phyloP scores from a whole-genome alignment of 345 rosid genomes.

The Melastoma malabathricum region DNA sequence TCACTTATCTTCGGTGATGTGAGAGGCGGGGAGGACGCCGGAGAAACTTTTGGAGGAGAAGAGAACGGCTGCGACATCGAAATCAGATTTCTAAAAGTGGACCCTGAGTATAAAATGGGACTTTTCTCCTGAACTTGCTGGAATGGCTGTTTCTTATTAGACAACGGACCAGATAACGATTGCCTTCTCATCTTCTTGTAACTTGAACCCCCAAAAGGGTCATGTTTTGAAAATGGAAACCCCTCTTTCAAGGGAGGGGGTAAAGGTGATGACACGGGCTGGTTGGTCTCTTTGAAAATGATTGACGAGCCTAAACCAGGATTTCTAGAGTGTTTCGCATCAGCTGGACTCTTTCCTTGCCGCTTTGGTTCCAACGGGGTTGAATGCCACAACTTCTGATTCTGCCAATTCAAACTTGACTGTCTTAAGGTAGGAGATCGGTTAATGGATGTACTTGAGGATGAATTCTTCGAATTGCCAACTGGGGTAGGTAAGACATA shows the following conservation, averaged over 20 bases:
- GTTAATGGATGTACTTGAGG: slow-evolving; percentile 18
- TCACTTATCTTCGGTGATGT: slow-evolving; percentile 79
- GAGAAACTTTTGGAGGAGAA: slow-evolving; percentile 49
- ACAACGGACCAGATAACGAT: slow-evolving; percentile 69
- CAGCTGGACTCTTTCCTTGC: slow-evolving; percentile 16
- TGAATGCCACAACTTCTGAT: slow-evolving; percentile 47
- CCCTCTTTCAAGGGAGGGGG: slow-evolving; percentile 58
- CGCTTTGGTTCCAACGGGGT: slow-evolving; percentile 54
- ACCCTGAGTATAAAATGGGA: slow-evolving; percentile 53
- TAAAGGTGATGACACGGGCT: slow-evolving; percentile 21
- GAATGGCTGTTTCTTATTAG: slow-evolving; percentile 36
- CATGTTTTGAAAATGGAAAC: slow-evolving; percentile 30
- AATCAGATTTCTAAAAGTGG: slow-evolving; percentile 41
- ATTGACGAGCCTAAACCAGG: slow-evolving; percentile 17
- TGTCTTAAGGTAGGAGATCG: slow-evolving; percentile 23
- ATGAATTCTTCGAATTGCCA: slow-evolving; percentile 36
- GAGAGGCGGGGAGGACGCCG: slow-evolving; percentile 54
- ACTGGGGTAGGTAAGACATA: slow-evolving; percentile 81
- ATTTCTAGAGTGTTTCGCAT: slow-evolving; percentile 30
- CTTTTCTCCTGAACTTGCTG: slow-evolving; percentile 28
- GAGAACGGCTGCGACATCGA: slow-evolving; percentile 33
- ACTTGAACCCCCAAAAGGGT: slow-evolving; percentile 21
- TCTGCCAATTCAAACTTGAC: slow-evolving; percentile 19
- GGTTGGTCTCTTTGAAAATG: slow-evolving; percentile 51
- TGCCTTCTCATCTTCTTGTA: slow-evolving; percentile 46